Base-by-base conservation (phyloP, 768 basidiomycete genomes). In the Hirschioporus abietinus region DNA sequence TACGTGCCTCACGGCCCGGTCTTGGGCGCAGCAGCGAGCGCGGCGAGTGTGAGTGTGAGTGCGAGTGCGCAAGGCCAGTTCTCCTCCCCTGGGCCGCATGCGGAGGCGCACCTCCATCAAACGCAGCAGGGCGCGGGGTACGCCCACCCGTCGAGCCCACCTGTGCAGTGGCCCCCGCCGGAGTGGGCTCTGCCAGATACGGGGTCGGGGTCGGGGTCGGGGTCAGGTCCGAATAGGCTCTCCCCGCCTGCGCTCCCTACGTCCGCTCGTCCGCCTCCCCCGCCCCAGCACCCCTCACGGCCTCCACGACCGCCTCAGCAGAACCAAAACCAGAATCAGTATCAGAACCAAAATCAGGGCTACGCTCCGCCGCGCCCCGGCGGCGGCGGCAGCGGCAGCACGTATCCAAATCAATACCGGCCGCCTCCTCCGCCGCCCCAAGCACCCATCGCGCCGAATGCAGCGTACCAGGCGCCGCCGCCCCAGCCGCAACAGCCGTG, bases 141-240 rank as follows among this genome's bases (percentile, higher is more conserved):
- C 20, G 15, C 42, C 15, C 42, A 52, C 42, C 42, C 42, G 42
- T 52, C 42, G 42, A 52, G 42, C 42, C 42, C 42, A 10, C 20
- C 42, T 15, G 42, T 52, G 20, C 78, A 76, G 64, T 82, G 81
- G 82, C 81, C 82, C 27, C 81, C 82, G 67, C 71, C 78, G 24
- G 81, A 81, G 63, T 82, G 82, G 82, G 72, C 42, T 52, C 12
- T 52, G 12, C 42, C 42, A 3, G 35, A 36, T 15, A 36, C 35
- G 35, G 15, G 35, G 7, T 15, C 35, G 35, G 15, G 35, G 7
- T 15, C 35, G 35, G 42, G 12, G 12, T 52, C 42, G 42, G 20
- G 42, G 12, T 20, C 42, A 10, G 42, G 42, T 15, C 20, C 42
- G 6, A 52, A 20, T 10, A 12, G 42, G 3, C 20, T 52, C 15